Evolutionary conservation across 805 yeast species (phyloP).

Genomic region (Kluyveromyces nonfermentans): DNA sequence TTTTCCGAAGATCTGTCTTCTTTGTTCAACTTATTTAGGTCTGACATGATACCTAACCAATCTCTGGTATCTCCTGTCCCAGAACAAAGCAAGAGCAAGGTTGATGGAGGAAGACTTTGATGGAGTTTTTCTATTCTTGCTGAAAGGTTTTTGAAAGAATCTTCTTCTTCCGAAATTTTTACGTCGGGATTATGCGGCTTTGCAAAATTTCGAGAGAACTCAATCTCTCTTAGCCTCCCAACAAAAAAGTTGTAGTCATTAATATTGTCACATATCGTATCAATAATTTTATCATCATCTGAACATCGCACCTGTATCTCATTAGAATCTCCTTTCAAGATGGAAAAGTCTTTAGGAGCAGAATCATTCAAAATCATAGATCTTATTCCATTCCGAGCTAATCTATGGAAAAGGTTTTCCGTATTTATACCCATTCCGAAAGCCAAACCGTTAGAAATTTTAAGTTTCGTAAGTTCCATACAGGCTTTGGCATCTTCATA

Average conservation of each 20-base stretch:
- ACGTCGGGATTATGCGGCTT: slow-evolving; percentile 15
- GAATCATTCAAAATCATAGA: slow-evolving; percentile 31
- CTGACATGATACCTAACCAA: slow-evolving; percentile 30
- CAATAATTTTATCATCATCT: slow-evolving; percentile 53
- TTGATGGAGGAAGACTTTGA: slow-evolving; percentile 42
- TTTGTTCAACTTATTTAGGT: slow-evolving; percentile 37
- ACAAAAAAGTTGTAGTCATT: slow-evolving; percentile 40
- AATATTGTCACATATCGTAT: slow-evolving; percentile 31
- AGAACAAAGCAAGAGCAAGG: slow-evolving; percentile 52
- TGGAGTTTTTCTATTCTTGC: slow-evolving; percentile 41
- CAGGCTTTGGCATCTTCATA: slow-evolving; percentile 79
- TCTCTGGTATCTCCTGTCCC: slow-evolving; percentile 54
- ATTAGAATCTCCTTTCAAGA: slow-evolving; percentile 18
- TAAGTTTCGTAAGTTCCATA: slow-evolving; percentile 62
- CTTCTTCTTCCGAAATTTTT: slow-evolving; percentile 6
- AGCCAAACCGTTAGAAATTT: slow-evolving; percentile 53
- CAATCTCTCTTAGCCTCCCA: slow-evolving; percentile 51
- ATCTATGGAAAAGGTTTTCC: slow-evolving; percentile 34
- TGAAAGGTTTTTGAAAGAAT: slow-evolving; percentile 30
- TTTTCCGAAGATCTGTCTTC: slow-evolving; percentile 34
- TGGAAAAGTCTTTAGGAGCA: slow-evolving; percentile 19
- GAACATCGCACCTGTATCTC: slow-evolving; percentile 35
- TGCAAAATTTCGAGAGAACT: slow-evolving; percentile 32
- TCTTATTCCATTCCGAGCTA: slow-evolving; percentile 21
- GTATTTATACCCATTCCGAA: slow-evolving; percentile 48